A percentile compares a stretch with the other conserved stretches of the same genome.
These are phyloP conservation scores for Guadua angustifolia DNA, from an alignment of 176 grass and related monocot genomes.

Conservation along the genomic window DNA sequence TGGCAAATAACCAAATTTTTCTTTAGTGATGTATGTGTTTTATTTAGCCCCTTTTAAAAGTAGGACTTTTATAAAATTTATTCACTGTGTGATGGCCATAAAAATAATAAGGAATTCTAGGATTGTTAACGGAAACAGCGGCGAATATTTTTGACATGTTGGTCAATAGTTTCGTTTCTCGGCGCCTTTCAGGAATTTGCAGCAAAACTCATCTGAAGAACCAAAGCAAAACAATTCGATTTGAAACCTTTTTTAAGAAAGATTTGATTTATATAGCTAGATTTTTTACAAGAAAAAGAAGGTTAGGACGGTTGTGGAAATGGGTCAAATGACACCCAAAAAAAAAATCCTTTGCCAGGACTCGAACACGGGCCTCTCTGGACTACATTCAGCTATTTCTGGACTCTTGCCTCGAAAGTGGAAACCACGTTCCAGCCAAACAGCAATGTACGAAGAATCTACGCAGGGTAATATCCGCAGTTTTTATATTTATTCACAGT, in stretches of 20 bases:
- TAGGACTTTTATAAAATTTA: slow-evolving; percentile 22
- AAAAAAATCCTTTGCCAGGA: too few species aligned
- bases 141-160: slow-evolving; percentile 3
- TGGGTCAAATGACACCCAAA: too few species aligned
- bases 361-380: too few species aligned
- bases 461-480: background rate
- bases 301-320: background rate
- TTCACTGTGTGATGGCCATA: background rate
- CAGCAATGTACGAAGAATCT: background rate
- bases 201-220: background rate
- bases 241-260: background rate
- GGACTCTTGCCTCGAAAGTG: background rate
- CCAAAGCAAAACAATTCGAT: background rate
- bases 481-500: background rate
- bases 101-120: background rate
- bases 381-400: background rate
- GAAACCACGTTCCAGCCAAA: background rate
- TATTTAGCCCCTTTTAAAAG: background rate
- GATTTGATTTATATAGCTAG: background rate
- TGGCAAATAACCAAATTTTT: too few species aligned
- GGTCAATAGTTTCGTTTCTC: background rate
- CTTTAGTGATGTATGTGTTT: background rate
- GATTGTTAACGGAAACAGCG: background rate
- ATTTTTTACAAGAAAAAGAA: background rate
- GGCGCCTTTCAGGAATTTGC: background rate